These are phyloP conservation scores for Setaria italica DNA, from an alignment of 202 grass and related monocot genomes.

Conservation along the genomic window DNA sequence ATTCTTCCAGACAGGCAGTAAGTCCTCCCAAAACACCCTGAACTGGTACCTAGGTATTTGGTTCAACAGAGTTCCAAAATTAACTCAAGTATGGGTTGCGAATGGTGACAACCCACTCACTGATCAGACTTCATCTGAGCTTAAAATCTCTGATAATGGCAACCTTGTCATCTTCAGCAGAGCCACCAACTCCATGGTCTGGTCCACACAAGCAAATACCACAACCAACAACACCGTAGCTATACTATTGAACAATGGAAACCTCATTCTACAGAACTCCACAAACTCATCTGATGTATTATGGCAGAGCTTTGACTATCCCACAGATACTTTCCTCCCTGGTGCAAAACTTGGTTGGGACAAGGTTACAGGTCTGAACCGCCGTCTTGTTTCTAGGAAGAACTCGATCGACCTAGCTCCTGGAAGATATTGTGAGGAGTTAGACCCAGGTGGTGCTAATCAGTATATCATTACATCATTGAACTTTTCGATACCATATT, in stretches of 20 bases:
- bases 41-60: slow-evolving; percentile 63
- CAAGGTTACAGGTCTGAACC: slow-evolving; percentile 39
- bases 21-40: not conserved
- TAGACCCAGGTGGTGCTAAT: slow-evolving; percentile 26
- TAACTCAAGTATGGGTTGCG: slow-evolving; percentile 61
- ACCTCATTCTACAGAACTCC: slow-evolving; percentile 26
- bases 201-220: slow-evolving; percentile 54
- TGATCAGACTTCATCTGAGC: slow-evolving; percentile 15
- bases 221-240: slow-evolving; percentile 33
- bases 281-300: slow-evolving; percentile 19
- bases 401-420: slow-evolving; percentile 22
- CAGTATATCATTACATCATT: not conserved
- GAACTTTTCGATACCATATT: slow-evolving; percentile 35
- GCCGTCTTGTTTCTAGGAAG: slow-evolving; percentile 39
- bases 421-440: not conserved
- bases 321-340: slow-evolving; percentile 32
- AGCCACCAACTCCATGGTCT: slow-evolving; percentile 37
- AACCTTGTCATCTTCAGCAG: slow-evolving; percentile 60
- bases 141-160: slow-evolving; percentile 48
- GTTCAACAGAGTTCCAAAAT: slow-evolving; percentile 48
- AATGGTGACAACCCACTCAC: slow-evolving; percentile 52
- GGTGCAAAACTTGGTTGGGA: slow-evolving; percentile 28
- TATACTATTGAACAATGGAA: slow-evolving; percentile 23
- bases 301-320: slow-evolving; percentile 48
- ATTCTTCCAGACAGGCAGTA: slow-evolving; percentile 36